Percentiles rank a stretch among this genome's conserved stretches.
These are phyloP conservation scores for Aspergillus egyptiacus DNA, from an alignment of 495 filamentous ascomycete genomes.

Conservation along the genomic window DNA sequence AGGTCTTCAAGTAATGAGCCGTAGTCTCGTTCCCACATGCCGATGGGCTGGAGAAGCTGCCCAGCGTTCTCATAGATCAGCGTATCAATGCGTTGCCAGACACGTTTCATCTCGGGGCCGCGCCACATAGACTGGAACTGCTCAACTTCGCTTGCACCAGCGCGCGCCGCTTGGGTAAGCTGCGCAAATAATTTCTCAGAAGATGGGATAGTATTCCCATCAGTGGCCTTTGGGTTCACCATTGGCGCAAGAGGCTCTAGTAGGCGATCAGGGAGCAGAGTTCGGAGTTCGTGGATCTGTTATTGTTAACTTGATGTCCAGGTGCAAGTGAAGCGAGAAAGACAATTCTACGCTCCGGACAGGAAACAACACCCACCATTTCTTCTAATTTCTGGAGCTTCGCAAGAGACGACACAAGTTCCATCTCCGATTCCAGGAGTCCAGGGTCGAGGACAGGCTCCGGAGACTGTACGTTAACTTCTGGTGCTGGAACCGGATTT, in stretches of 20 bases:
- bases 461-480: background rate
- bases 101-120: slow-evolving; percentile 29
- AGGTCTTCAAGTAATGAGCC: slow-evolving; percentile 31
- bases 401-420: slow-evolving; percentile 39
- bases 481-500: background rate
- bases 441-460: slow-evolving; percentile 2
- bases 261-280: slow-evolving; percentile 34
- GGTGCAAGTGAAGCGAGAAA: background rate
- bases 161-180: slow-evolving; percentile 24
- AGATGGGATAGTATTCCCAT: slow-evolving; percentile 19
- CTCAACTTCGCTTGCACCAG: slow-evolving; percentile 26
- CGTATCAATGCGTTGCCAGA: slow-evolving; percentile 34
- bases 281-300: slow-evolving; percentile 40
- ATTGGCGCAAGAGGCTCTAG: slow-evolving; percentile 33
- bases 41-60: slow-evolving; percentile 31
- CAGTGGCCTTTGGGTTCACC: slow-evolving; percentile 21
- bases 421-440: slow-evolving; percentile 32
- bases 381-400: slow-evolving; percentile 40
- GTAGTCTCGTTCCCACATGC: slow-evolving; percentile 42
- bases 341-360: background rate
- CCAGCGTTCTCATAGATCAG: slow-evolving; percentile 34
- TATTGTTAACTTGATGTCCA: background rate
- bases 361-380: slow-evolving; percentile 24
- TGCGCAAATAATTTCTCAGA: slow-evolving; percentile 24
- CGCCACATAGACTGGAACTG: slow-evolving; percentile 35